Conservation (phyloP, 192 early-diverging fungal species). For the Ambispora gerdemannii region DNA sequence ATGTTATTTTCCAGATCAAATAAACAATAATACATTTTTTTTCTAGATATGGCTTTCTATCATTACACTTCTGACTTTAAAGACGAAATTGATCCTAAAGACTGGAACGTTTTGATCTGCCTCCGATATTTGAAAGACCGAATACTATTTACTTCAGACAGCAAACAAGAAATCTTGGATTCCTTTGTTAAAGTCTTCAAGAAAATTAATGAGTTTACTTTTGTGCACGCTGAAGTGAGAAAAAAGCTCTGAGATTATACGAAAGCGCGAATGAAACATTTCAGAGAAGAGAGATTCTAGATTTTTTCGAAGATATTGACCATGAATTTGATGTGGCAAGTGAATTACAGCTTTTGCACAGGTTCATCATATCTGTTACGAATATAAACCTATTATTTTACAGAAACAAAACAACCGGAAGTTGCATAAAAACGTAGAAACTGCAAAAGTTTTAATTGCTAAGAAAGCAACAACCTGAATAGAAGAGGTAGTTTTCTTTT, state of each 20-base stretch:
- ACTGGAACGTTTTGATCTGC: constrained; percentile 13
- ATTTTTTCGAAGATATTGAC: constrained; percentile 19
- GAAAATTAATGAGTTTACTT: background rate
- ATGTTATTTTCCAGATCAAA: too few species aligned
- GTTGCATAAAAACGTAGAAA: too few species aligned
- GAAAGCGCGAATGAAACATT: constrained; percentile 12
- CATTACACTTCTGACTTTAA: constrained; percentile 7
- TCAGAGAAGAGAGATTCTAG: constrained; percentile 5
- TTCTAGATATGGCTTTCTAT: too few species aligned
- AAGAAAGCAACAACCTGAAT: too few species aligned
- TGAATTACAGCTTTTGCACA: too few species aligned
- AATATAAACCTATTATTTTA: too few species aligned
- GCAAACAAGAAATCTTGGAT: constrained; percentile 18
- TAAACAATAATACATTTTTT: too few species aligned
- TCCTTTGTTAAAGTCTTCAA: background rate
- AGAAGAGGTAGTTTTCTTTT: too few species aligned
- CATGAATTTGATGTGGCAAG: constrained; percentile 6
- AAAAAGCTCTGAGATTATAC: constrained; percentile 14
- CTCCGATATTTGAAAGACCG: constrained; percentile 25
- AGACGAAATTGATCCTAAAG: background rate
- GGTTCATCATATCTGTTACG: too few species aligned
- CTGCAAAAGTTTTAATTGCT: too few species aligned
- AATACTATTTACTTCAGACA: constrained; percentile 22
- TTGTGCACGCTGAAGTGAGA: constrained; percentile 10
- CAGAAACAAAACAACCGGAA: too few species aligned